A percentile compares a stretch with the other conserved stretches of the same genome.
These are phyloP conservation scores for Aquilaria yunnanensis DNA, from an alignment of 345 rosid genomes.

Conservation along the genomic window DNA sequence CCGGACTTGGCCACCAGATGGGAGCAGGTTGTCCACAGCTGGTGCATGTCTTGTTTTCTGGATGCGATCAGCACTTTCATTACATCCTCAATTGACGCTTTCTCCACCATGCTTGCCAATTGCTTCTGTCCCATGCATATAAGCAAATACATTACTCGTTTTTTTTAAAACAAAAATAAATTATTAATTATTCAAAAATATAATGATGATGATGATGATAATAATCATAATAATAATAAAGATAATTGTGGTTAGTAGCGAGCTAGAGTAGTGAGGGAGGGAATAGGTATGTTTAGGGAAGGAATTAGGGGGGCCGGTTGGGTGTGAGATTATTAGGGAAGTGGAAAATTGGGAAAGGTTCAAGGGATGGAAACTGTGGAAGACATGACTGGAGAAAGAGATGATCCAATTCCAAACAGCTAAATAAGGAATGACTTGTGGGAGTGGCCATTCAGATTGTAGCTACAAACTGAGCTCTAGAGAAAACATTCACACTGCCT, in stretches of 20 bases:
- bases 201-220: too few relatives aligned
- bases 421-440: constrained; percentile 23
- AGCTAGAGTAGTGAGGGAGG: constrained; percentile 10
- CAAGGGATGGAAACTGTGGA: constrained; percentile 24
- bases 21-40: constrained; percentile 93
- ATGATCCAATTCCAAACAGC: constrained; percentile 28
- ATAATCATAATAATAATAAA: too few relatives aligned
- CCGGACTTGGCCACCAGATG: constrained; percentile 98
- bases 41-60: constrained; percentile 96
- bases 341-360: constrained; percentile 30
- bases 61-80: constrained; percentile 97
- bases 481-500: too few relatives aligned
- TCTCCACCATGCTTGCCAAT: constrained; percentile 90
- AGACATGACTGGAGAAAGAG: constrained; percentile 39
- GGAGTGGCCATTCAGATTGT: constrained; percentile 8
- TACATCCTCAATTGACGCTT: constrained; percentile 95
- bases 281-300: constrained; percentile 9
- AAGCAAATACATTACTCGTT: neutral
- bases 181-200: too few relatives aligned
- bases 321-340: constrained; percentile 43
- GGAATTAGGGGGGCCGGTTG: constrained; percentile 10
- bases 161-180: neutral
- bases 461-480: neutral
- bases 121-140: constrained; percentile 53
- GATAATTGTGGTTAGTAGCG: too few relatives aligned